Base-by-base conservation (phyloP, 371 early-diverging fungal genomes). In the Mortierella sp. region DNA sequence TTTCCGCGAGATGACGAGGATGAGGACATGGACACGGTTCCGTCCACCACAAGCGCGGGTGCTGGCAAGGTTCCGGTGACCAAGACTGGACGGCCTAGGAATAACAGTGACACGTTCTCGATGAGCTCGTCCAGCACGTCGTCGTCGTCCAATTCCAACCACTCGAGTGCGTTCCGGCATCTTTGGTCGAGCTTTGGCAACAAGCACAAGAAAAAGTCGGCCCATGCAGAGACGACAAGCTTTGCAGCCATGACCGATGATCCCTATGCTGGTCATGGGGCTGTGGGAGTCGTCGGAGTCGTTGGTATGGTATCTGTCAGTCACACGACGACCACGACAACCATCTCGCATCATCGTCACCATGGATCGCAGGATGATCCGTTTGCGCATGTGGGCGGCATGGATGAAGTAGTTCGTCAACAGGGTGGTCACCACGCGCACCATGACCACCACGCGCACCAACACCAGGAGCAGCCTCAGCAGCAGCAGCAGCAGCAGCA, bases 61-160 rank as follows among this genome's bases (percentile, higher is more conserved):
- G n/a, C n/a, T n/a, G 29, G 44, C 28, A 17, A 14, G 19, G 34
- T 22, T 21, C 37, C 21, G 19, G 31, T 6, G 2, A 34, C 34
- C n/a, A 53, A 31, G 1, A 28, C 22, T 1, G 54, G 34, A 13
- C 27, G 53, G 22, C 46, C 46, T 5, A 47, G 60, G 14, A 55
- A 46, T 39, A 67, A 55, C 27, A 67, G 60, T 17, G 67, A 67
- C 37, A 41, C 67, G 0, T 21, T 50, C 28, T 67, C 67, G 8
- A 25, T 57, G 27, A 34, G 39, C 2, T 62, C 62, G 0, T 54
- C 62, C 25, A 54, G 54, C 4, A 27, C 55, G 19, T 46, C 58
- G 13, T 65, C 65, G 4, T 31, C 43, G 1, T 55, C 63, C 3
- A 49, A 54, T 25, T 37, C 54, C 21, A 34, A 34, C 34, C 34